phyloP scores from a whole-genome alignment of 208 protist species.

The Wallacemonas sp. region DNA sequence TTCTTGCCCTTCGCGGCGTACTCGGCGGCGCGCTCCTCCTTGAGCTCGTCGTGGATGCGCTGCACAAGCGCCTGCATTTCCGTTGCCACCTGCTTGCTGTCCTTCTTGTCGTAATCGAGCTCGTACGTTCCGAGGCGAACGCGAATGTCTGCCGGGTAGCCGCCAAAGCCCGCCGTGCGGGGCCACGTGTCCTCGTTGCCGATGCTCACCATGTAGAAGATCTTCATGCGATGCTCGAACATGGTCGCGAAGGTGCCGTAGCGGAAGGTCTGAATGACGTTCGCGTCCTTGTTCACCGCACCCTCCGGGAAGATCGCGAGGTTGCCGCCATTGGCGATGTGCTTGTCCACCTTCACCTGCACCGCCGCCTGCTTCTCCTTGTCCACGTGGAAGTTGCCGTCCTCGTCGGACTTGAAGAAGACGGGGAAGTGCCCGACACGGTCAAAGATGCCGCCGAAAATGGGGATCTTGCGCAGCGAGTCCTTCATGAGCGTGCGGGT shows the following conservation, averaged over 20 bases:
- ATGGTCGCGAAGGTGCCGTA: conserved; percentile 57
- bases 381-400: conserved; percentile 57
- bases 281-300: conserved; percentile 49
- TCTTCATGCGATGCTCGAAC: conserved; percentile 35
- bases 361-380: conserved; percentile 53
- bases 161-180: conserved; percentile 23
- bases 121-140: conserved; percentile 29
- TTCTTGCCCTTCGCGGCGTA: background rate
- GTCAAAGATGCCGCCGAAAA: conserved; percentile 57
- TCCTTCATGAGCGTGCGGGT: conserved; percentile 61
- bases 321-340: conserved; percentile 34
- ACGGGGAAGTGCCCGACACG: conserved; percentile 63
- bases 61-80: conserved; percentile 33
- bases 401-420: conserved; percentile 60
- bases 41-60: conserved; percentile 31
- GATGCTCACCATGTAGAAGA: conserved; percentile 47
- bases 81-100: conserved; percentile 22
- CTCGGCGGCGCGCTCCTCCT: conserved; percentile 11
- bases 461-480: conserved; percentile 47
- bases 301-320: conserved; percentile 63
- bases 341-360: conserved; percentile 20
- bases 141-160: conserved; percentile 41
- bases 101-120: conserved; percentile 29
- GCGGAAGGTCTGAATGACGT: conserved; percentile 44
- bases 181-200: conserved; percentile 61